A percentile compares a stretch with the other conserved stretches of the same genome.
phyloP scores from a whole-genome alignment of 139 green algal species.

The Asterochloris sp. region DNA sequence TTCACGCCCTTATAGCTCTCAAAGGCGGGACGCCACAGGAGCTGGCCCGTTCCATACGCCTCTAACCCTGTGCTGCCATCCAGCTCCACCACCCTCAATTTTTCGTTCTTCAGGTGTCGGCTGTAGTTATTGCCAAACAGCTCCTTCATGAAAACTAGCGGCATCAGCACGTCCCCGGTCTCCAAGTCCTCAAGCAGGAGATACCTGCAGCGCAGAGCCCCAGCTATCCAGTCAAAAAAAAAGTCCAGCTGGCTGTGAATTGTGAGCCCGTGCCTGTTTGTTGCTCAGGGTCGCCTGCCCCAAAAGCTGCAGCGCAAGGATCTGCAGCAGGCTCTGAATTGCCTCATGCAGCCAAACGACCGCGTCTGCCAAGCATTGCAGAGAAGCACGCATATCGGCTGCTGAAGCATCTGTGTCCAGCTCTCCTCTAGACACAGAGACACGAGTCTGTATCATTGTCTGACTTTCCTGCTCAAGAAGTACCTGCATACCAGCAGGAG shows the following conservation, averaged over 20 bases:
- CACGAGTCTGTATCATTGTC: no score
- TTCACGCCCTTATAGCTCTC: conserved; percentile 49
- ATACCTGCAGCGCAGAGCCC: conserved; percentile 22
- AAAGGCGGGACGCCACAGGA: conserved; percentile 64
- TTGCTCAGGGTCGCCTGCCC: no score
- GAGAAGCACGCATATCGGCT: no score
- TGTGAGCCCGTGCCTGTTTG: no score
- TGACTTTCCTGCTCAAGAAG: no score
- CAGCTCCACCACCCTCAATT: conserved; percentile 37
- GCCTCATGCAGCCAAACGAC: no score
- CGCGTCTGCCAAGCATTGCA: no score
- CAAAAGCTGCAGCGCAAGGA: no score
- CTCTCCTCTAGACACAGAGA: no score
- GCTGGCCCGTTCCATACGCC: neutral
- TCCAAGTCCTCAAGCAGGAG: conserved; percentile 58
- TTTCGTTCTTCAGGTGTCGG: conserved; percentile 51
- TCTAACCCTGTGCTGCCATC: neutral
- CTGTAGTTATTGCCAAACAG: conserved; percentile 58
- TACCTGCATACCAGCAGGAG: no score
- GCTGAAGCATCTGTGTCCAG: no score
- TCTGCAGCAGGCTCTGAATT: no score
- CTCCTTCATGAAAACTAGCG: conserved; percentile 59
- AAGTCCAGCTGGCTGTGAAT: neutral
- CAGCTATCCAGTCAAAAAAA: neutral
- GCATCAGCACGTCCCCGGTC: conserved; percentile 61